Evolutionary conservation across 352 stramenopile genomes (phyloP).

Genomic region (Salisapilia sapeloensis): DNA sequence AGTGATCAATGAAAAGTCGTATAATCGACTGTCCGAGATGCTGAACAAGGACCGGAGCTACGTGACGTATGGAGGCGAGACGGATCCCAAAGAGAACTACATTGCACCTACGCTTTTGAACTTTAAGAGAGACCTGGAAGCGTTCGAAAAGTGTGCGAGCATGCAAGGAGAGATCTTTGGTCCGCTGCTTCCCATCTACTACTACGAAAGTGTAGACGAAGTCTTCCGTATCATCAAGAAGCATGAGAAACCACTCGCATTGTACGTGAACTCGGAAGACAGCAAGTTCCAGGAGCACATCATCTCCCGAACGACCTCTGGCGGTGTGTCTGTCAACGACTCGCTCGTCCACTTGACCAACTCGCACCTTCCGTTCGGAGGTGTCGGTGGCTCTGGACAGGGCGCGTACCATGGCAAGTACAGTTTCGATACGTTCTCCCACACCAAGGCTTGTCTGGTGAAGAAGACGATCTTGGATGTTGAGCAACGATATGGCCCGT

Average conservation of each 20-base stretch:
- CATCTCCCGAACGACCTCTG: constrained; percentile 12
- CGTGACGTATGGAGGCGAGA: constrained; percentile 35
- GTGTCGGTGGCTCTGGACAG: constrained; percentile 32
- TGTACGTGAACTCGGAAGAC: constrained; percentile 6
- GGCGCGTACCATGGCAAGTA: constrained; percentile 36
- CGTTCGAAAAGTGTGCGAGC: constrained; percentile 28
- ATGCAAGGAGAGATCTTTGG: constrained; percentile 95
- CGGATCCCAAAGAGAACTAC: constrained; percentile 55
- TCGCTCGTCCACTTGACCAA: constrained; percentile 28
- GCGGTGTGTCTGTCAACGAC: constrained; percentile 42
- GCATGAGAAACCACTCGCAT: constrained; percentile 29
- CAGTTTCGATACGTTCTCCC: constrained; percentile 31
- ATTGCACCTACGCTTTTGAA: constrained; percentile 82
- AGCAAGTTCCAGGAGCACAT: constrained; percentile 18
- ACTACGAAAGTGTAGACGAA: constrained; percentile 16
- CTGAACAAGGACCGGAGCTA: constrained; percentile 36
- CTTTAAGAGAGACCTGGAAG: constrained; percentile 41
- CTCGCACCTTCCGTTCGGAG: constrained; percentile 39
- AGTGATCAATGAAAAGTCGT: constrained; percentile 48
- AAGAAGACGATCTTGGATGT: constrained; percentile 35
- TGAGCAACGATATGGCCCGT: constrained; percentile 43
- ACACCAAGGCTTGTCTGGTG: constrained; percentile 38
- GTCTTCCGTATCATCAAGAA: constrained; percentile 6
- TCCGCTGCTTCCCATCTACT: constrained; percentile 86
- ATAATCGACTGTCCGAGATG: constrained; percentile 24